phyloP scores from a whole-genome alignment of 495 filamentous ascomycete species.

The Neurospora sp. region DNA sequence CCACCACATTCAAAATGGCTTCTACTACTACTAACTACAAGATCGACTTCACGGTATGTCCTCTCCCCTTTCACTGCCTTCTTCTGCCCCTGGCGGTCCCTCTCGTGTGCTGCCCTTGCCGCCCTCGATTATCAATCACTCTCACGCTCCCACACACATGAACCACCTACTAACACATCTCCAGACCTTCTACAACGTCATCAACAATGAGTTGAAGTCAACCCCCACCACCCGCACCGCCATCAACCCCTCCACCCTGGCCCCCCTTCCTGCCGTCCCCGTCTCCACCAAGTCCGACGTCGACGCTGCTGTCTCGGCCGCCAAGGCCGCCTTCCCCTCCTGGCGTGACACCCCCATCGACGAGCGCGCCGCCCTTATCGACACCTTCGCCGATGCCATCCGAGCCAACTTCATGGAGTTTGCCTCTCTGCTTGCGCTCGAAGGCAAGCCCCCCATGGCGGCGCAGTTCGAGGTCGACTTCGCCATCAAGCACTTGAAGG shows the following conservation, averaged over 20 bases:
- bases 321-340: constrained; percentile 31
- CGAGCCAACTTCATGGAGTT: constrained; percentile 26
- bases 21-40: not conserved
- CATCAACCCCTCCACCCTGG: constrained; percentile 37
- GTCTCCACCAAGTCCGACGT: constrained; percentile 35
- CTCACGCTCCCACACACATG: not conserved
- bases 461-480: constrained; percentile 29
- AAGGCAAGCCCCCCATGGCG: constrained; percentile 13
- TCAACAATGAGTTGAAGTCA: constrained; percentile 33
- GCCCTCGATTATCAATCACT: not conserved
- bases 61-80: not conserved
- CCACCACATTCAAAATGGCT: not conserved
- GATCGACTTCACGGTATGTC: not conserved
- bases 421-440: constrained; percentile 25
- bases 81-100: not conserved
- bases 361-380: constrained; percentile 43
- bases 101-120: not conserved
- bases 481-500: not conserved
- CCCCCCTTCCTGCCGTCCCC: constrained; percentile 36
- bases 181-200: constrained; percentile 31
- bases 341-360: constrained; percentile 32
- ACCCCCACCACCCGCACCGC: constrained; percentile 26
- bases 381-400: constrained; percentile 37
- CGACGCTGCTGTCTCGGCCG: constrained; percentile 39
- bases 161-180: not conserved